Evolutionary conservation across 495 filamentous ascomycete species (phyloP), one percentile per base, ranked within the genome.

Genomic region (Penicillium diatomitis): DNA sequence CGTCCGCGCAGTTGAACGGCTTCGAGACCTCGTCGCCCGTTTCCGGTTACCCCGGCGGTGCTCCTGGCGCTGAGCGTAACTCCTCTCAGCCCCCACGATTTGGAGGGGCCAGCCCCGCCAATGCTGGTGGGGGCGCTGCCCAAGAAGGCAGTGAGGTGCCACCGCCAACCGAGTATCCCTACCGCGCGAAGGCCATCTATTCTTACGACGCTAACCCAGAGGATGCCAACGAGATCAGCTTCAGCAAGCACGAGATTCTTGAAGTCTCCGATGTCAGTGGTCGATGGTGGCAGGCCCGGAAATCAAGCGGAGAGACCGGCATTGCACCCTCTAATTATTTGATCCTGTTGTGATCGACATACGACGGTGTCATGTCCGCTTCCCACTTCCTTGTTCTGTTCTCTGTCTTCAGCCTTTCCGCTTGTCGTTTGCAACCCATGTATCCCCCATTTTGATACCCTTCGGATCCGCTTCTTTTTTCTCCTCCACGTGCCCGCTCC

Each of bases 291-390:
- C 92, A 98, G 71, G 92, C 92, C 53, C 82, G 88, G 72, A 96
- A 97, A 72, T 80, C 88, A 63, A 96, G 69, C 53, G 92, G 92
- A 61, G 90, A 96, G 57, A 96, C 92, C 44, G 92, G 92, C 56
- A 96, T 97, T 66, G 92, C 92, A 46, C 92, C 92, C 12, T 95
- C 88, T 53, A 98, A 98, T 72, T 98, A 98, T 64, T 76, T 98
- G 63, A 96, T 97, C 66, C 73, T 98, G 60, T 80, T 98, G 81
- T 98, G 78, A 82, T 71, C 44, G 46, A 20, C 20, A 20, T 27
- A 10, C 29, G 36, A 45, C 43, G 37, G 45, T 52, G 48, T 62
- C 49, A 60, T 51, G 57, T 53, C 44, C 50, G n/a, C 47, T 56
- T 42, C 61, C 20, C 20, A 20, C 20, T 49, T 36, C 48, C 46